Conservation (phyloP, 2,329 filamentous ascomycete species). For the Monosporascus sp. region DNA sequence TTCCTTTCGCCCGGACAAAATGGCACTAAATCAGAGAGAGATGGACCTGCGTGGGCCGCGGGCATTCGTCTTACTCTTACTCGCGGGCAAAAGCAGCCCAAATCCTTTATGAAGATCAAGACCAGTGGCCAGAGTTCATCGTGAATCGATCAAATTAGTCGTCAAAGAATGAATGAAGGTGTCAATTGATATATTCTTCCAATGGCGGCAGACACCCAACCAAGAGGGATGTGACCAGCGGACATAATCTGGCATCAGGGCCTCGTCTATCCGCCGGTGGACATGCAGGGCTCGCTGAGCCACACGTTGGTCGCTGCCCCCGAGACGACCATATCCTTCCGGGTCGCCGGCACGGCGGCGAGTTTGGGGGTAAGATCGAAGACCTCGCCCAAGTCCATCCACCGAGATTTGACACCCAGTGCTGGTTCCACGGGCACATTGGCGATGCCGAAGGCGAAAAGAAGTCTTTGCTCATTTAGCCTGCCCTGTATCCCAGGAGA, state of each 20-base stretch:
- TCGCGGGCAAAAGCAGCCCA: too few species aligned
- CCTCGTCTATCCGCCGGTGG: neutral
- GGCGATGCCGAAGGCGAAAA: neutral
- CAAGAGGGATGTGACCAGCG: neutral
- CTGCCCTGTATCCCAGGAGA: neutral
- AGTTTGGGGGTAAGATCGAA: neutral
- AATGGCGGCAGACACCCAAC: neutral
- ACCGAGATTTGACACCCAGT: neutral
- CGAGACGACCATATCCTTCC: neutral
- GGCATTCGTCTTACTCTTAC: too few species aligned
- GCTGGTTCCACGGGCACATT: neutral
- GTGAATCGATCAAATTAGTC: neutral
- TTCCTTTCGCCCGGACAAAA: too few species aligned
- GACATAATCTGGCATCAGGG: neutral
- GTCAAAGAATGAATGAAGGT: neutral
- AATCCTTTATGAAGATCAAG: too few species aligned
- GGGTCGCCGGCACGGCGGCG: neutral
- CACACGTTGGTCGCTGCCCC: neutral
- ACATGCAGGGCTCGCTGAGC: constrained; percentile 1
- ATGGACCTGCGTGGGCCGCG: too few species aligned
- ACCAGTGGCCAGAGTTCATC: too few species aligned
- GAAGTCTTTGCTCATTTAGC: neutral
- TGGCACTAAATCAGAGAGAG: too few species aligned
- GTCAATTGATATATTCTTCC: neutral
- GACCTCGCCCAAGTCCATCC: neutral